phyloP scores from a whole-genome alignment of 2,329 filamentous ascomycete species.

The Calonectria pauciramosa region DNA sequence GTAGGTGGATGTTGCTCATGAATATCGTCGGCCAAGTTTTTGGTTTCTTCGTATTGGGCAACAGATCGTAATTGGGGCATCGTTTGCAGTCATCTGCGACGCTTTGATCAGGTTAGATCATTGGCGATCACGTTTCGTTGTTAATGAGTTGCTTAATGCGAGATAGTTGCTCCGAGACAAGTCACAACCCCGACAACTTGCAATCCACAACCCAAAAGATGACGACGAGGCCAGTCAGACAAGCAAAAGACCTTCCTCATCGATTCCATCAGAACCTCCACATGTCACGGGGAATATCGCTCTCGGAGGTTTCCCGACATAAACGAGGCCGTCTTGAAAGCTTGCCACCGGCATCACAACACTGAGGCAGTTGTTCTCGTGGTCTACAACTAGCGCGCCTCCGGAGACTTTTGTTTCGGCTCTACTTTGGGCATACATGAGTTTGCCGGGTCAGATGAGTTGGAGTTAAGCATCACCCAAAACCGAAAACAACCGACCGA shows the following conservation, averaged over 20 bases:
- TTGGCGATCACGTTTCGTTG: background rate
- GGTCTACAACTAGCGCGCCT: background rate
- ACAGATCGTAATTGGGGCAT: background rate
- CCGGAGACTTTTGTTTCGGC: background rate
- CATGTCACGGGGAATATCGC: background rate
- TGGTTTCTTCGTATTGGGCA: background rate
- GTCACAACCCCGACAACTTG: background rate
- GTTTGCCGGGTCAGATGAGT: background rate
- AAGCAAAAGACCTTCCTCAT: background rate
- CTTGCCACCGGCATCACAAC: no score
- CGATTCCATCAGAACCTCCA: background rate
- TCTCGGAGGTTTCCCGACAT: background rate
- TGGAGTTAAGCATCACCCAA: background rate
- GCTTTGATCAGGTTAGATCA: background rate
- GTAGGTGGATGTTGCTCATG: background rate
- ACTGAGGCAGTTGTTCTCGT: background rate
- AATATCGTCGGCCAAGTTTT: background rate
- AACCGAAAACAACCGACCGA: background rate
- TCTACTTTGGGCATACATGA: background rate
- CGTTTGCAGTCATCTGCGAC: background rate
- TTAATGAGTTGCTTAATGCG: background rate
- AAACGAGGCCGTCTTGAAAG: background rate
- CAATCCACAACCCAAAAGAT: background rate
- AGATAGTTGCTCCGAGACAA: background rate
- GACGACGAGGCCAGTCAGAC: background rate